Base-by-base conservation (phyloP, 805 yeast genomes). In the Saccharomycopsis sp. region DNA sequence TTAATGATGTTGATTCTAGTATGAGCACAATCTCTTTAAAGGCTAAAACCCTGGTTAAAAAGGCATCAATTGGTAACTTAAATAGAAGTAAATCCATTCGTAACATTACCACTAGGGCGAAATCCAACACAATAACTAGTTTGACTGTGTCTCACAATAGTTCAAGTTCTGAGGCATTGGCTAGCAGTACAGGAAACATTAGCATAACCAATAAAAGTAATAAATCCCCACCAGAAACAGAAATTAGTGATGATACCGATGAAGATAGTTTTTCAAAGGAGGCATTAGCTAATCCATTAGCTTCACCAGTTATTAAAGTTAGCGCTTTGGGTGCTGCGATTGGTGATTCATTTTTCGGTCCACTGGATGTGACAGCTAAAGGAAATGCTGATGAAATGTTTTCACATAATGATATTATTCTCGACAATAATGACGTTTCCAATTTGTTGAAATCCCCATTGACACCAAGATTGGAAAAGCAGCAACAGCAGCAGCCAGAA, bases 271-370 rank as follows among this genome's bases (percentile, higher is more conserved):
- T n/a, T 19, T 23, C n/a, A n/a, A n/a, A n/a, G n/a, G n/a, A n/a
- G n/a, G n/a, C n/a, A n/a, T n/a, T n/a, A n/a, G n/a, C n/a, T n/a
- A n/a, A n/a, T n/a, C n/a, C 42, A 16, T 35, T 45, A 22, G 26
- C 34, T 7, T 41, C 45, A 9, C 49, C 49, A 7, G 45, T 45
- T 9, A 45, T 45, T 42, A 41, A 45, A 26, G 49, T 45, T 21
- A 45, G 37, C 19, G 49, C 49, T 7, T 32, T 45, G 5, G 24
- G 20, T 23, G 11, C 41, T n/a, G 8, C 38, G 5, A 19, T 38
- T 16, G 38, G 41, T n/a, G 50, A 26, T 26, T 26, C 29, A 9
- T 14, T 20, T 5, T 8, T 9, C 19, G n/a, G n/a, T n/a, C n/a
- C n/a, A n/a, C n/a, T n/a, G n/a, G n/a, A n/a, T n/a, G n/a, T 9